phyloP scores from a whole-genome alignment of 169 alveolate genomes.

The Eimeria falciformis region DNA sequence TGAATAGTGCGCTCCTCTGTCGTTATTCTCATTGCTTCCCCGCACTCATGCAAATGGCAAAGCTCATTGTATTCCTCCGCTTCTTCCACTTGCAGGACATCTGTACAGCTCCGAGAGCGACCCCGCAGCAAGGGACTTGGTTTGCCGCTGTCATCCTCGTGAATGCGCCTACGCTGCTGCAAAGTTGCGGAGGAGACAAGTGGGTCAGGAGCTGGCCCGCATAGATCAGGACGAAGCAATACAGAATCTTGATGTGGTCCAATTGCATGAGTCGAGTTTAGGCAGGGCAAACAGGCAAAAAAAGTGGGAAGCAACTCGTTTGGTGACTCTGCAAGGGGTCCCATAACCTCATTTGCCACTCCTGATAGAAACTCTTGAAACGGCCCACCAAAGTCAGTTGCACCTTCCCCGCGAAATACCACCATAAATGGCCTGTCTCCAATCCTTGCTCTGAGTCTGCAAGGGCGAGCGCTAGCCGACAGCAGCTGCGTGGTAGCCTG shows the following conservation, averaged over 20 bases:
- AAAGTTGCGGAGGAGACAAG: slow-evolving; percentile 27
- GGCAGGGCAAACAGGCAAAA: slow-evolving; percentile 87
- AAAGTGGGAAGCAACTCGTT: slow-evolving; percentile 79
- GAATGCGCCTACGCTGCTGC: too few relatives aligned
- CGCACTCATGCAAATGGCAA: too few relatives aligned
- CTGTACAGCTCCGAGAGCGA: neutral
- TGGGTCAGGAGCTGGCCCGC: slow-evolving; percentile 59
- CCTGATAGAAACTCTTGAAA: slow-evolving; percentile 93
- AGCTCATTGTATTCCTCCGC: too few relatives aligned
- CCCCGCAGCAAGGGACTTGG: too few relatives aligned
- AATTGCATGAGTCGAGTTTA: slow-evolving; percentile 89
- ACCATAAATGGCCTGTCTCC: slow-evolving; percentile 94
- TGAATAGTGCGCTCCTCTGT: too few relatives aligned
- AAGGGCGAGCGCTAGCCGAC: slow-evolving; percentile 77
- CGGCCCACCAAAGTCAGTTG: slow-evolving; percentile 95
- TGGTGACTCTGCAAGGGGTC: slow-evolving; percentile 78
- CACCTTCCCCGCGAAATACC: slow-evolving; percentile 93
- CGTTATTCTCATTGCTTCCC: too few relatives aligned
- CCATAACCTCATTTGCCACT: slow-evolving; percentile 92
- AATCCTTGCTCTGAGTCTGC: slow-evolving; percentile 83
- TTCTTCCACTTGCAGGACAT: too few relatives aligned
- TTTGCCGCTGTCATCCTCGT: too few relatives aligned
- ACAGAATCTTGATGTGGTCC: slow-evolving; percentile 94
- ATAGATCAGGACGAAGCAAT: slow-evolving; percentile 78
- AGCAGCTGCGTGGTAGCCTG: slow-evolving; percentile 86